Evolutionary conservation across 75 land plant genomes (phyloP).

Genomic region (Adiantum capillusveneris): DNA sequence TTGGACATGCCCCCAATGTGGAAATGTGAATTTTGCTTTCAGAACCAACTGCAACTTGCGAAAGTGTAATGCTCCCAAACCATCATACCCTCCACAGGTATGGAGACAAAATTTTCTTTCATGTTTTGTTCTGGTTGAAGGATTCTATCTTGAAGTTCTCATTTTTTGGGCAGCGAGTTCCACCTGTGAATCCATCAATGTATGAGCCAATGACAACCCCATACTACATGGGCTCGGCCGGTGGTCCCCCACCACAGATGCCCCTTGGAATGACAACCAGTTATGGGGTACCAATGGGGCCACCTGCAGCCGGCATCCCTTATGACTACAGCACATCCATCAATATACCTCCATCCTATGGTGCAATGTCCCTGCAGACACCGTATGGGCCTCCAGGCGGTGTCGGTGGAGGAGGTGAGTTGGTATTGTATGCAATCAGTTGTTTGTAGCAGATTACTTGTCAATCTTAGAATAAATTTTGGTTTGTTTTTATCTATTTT

Average conservation of each 20-base stretch:
- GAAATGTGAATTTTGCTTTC: slow-evolving; percentile 94
- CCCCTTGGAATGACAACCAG: slow-evolving; percentile 27
- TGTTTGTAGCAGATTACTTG: no score
- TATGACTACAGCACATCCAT: slow-evolving; percentile 66
- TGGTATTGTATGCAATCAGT: no score
- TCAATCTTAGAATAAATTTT: no score
- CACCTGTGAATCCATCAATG: slow-evolving; percentile 11
- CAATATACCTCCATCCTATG: slow-evolving; percentile 51
- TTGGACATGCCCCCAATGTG: slow-evolving; percentile 97
- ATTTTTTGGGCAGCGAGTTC: slow-evolving; percentile 6
- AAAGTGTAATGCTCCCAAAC: slow-evolving; percentile 76
- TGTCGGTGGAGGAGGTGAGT: slow-evolving; percentile 43
- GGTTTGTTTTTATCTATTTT: no score
- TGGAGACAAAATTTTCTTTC: neutral
- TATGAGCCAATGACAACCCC: slow-evolving; percentile 29
- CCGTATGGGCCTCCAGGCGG: slow-evolving; percentile 61
- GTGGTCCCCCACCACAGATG: slow-evolving; percentile 36
- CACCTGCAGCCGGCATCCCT: slow-evolving; percentile 39
- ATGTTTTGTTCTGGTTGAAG: neutral
- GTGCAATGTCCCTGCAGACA: slow-evolving; percentile 48
- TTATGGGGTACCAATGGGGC: slow-evolving; percentile 31
- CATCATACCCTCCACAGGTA: slow-evolving; percentile 59
- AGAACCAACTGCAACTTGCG: slow-evolving; percentile 95
- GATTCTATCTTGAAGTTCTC: no score
- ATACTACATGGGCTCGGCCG: slow-evolving; percentile 38